Percentiles rank a stretch among this genome's conserved stretches.
Evolutionary conservation across 495 filamentous ascomycete species (phyloP).

Genomic region (Neurospora discreta): DNA sequence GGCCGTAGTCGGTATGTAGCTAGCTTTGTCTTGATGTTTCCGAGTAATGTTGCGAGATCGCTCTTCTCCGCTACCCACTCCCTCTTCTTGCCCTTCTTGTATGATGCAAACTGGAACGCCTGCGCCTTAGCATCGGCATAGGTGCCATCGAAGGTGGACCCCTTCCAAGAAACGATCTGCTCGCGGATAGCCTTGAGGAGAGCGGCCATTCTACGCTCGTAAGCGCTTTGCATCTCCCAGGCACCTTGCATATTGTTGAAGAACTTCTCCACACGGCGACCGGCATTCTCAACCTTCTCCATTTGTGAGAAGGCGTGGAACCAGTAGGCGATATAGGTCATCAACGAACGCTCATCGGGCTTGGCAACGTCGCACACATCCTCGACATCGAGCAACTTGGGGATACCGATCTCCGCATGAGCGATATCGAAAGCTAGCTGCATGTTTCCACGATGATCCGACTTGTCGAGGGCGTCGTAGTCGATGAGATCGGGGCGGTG

Average conservation of each 20-base stretch:
- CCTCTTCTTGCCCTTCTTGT: slow-evolving; percentile 81
- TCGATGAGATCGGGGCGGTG: slow-evolving; percentile 96
- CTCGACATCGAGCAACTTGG: slow-evolving; percentile 89
- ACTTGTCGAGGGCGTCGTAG: slow-evolving; percentile 87
- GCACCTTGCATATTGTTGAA: slow-evolving; percentile 98
- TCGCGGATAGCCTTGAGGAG: slow-evolving; percentile 62
- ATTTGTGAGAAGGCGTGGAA: slow-evolving; percentile 98
- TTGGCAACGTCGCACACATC: slow-evolving; percentile 95
- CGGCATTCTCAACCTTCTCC: slow-evolving; percentile 95
- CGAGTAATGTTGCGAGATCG: slow-evolving; percentile 80
- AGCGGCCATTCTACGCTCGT: slow-evolving; percentile 75
- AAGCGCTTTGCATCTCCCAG: slow-evolving; percentile 97
- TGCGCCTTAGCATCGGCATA: slow-evolving; percentile 91
- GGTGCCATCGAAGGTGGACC: slow-evolving; percentile 74
- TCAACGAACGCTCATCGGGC: slow-evolving; percentile 89
- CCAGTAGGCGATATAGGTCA: slow-evolving; percentile 99
- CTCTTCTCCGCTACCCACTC: slow-evolving; percentile 97
- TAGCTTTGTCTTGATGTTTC: slow-evolving; percentile 99
- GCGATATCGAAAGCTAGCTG: slow-evolving; percentile 94
- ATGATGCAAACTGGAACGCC: slow-evolving; percentile 63
- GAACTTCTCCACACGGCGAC: slow-evolving; percentile 93
- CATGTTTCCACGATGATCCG: slow-evolving; percentile 93
- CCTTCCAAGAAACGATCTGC: slow-evolving; percentile 64
- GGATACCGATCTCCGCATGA: slow-evolving; percentile 91
- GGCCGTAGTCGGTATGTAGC: slow-evolving; percentile 84